phyloP scores from a whole-genome alignment of 805 yeast species.

The Candida insectalens region DNA sequence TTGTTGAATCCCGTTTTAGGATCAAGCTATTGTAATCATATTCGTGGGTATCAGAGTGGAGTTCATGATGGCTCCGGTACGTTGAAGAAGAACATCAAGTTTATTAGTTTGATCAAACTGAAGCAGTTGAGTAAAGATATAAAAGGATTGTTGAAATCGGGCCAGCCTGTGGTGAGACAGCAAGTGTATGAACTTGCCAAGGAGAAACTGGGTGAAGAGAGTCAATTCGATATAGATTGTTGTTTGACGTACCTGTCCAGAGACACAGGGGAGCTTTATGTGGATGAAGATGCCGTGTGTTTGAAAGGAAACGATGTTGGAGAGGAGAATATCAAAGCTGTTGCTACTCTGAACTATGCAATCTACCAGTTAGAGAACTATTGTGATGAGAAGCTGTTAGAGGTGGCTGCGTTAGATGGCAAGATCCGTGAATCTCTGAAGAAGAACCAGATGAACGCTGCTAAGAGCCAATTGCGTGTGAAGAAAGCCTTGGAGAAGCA shows the following conservation, averaged over 20 bases:
- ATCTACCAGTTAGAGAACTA: conserved; percentile 13
- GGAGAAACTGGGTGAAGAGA: conserved; percentile 1
- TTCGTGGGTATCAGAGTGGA: conserved; percentile 7
- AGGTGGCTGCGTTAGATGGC: conserved; percentile 4
- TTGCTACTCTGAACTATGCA: conserved; percentile 20
- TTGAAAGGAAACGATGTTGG: conserved; percentile 6
- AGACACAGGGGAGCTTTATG: conserved; percentile 5
- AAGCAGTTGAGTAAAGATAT: conserved; percentile 6
- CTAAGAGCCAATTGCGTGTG: conserved; percentile 16
- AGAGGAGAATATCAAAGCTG: conserved; percentile 11
- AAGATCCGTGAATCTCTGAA: conserved; percentile 9
- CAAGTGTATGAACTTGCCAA: conserved; percentile 9
- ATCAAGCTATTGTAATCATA: conserved; percentile 3
- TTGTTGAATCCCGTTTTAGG: conserved; percentile 2
- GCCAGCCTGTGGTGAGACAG: conserved; percentile 8
- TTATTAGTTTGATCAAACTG: conserved; percentile 11
- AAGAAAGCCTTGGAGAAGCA: conserved; percentile 15
- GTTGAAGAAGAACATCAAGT: conserved; percentile 11
- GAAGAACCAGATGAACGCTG: conserved; percentile 10
- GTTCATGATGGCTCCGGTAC: conserved; percentile 4
- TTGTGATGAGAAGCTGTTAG: conserved; percentile 8
- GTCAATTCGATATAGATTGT: conserved; percentile 13
- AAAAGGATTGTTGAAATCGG: conserved; percentile 1
- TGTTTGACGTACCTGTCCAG: conserved; percentile 15
- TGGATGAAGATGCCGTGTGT: conserved; percentile 1